Base-by-base conservation (phyloP, 1,284 basidiomycete genomes). In the Sphagnurus paluster region DNA sequence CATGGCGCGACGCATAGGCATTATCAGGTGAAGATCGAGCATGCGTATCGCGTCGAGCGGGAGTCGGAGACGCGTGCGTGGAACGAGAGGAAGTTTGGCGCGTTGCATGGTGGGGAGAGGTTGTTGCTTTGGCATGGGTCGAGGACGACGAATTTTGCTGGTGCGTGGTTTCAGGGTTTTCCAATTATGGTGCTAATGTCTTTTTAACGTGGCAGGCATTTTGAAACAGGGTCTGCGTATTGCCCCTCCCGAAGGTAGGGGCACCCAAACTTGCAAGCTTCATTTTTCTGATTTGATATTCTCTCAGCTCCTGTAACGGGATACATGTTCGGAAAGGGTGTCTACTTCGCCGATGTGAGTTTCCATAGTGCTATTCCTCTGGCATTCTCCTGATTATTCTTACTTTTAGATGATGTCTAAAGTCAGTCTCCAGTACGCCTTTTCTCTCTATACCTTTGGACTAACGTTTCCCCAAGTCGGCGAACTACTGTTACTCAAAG, bases 291-390 rank as follows among this genome's bases (percentile, higher is more conserved):
- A 33, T 42, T 26, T 44, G 30, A 44, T 37, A 4, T n/a, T 16
- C 25, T 4, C 14, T 4, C 43, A 76, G 77, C 77, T 21, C 77
- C 78, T 45, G 76, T 74, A 14, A 77, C 72, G 51, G 77, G 76
- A 42, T 83, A 83, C 58, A 83, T 82, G 82, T 84, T 84, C 56
- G 82, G 82, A 42, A 84, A 84, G 64, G 83, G 82, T 34, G 77
- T 82, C 21, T 84, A 84, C 59, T 80, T 84, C 45, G 82, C 82
- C 9, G 81, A 85, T 64, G 79, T 80, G 55, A 61, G 77, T n/a
- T 5, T 16, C 21, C 5, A 29, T n/a, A n/a, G n/a, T n/a, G 20
- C 30, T 20, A 35, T 20, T 5, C 38, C 28, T 13, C 42, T 46
- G 28, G 40, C 29, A n/a, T 42, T n/a, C 35, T 14, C 19, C 39